Percentiles rank a stretch among this genome's conserved stretches.
These are phyloP conservation scores for Gaultheria prostrata DNA, from an alignment of 148 eudicot genomes.

Conservation along the genomic window DNA sequence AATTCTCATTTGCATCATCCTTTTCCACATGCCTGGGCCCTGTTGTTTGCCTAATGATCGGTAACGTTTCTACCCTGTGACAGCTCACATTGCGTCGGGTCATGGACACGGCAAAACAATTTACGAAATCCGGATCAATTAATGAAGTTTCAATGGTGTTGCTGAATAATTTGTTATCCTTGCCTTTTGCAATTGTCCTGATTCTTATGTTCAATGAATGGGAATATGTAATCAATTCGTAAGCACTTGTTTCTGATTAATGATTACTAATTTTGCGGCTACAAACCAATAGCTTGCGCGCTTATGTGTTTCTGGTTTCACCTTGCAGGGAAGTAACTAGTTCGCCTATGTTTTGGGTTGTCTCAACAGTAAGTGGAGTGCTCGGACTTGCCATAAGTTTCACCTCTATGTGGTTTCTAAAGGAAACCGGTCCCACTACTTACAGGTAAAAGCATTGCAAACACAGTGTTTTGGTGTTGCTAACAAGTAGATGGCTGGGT, in stretches of 20 bases:
- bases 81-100: constrained; percentile 76
- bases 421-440: constrained; percentile 81
- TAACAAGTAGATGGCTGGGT: neutral
- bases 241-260: constrained; percentile 18
- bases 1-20: neutral
- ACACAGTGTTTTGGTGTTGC: neutral
- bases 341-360: constrained; percentile 77
- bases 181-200: constrained; percentile 65
- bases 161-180: constrained; percentile 69
- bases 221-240: constrained; percentile 64
- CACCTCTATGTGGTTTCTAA: constrained; percentile 88
- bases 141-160: constrained; percentile 92
- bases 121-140: constrained; percentile 70
- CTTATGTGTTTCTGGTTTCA: constrained; percentile 14
- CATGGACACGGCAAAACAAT: constrained; percentile 78
- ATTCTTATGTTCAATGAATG: constrained; percentile 66
- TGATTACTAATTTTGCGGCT: neutral
- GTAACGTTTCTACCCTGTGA: constrained; percentile 9
- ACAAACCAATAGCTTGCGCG: neutral
- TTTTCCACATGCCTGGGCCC: neutral
- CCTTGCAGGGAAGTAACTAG: constrained; percentile 53
- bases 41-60: neutral
- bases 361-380: constrained; percentile 74
- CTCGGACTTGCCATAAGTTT: constrained; percentile 90
- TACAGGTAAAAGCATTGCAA: constrained; percentile 51